Evolutionary conservation across 345 rosid species (phyloP).

Genomic region (Turnera subulata): DNA sequence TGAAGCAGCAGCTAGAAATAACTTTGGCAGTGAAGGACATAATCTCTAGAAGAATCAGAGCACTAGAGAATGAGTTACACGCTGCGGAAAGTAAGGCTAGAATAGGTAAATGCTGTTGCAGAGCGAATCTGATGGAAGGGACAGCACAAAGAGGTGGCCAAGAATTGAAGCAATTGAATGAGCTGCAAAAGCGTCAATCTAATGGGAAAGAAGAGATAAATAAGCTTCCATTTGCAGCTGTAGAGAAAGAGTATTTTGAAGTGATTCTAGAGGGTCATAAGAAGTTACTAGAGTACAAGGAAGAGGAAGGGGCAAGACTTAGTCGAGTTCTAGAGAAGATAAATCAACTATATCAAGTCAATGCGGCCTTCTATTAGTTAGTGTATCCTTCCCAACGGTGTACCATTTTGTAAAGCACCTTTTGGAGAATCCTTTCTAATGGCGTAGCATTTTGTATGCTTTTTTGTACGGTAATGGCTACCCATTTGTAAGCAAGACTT

Average conservation of each 20-base stretch:
- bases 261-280: slow-evolving; percentile 13
- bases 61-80: slow-evolving; percentile 13
- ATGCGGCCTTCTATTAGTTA: slow-evolving; percentile 2
- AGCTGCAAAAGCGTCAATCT: not conserved
- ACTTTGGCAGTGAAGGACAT: slow-evolving; percentile 18
- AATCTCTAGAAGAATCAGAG: slow-evolving; percentile 15
- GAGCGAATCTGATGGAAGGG: not conserved
- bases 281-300: slow-evolving; percentile 22
- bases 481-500: not conserved
- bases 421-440: not conserved
- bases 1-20: slow-evolving; percentile 17
- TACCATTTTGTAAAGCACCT: not conserved
- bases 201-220: slow-evolving; percentile 3
- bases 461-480: not conserved
- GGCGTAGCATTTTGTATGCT: not conserved
- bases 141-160: not conserved
- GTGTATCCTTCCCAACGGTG: not conserved
- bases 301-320: slow-evolving; percentile 22
- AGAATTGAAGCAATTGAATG: not conserved
- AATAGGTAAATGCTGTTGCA: slow-evolving; percentile 1
- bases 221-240: slow-evolving; percentile 1
- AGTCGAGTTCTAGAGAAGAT: slow-evolving; percentile 17
- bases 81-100: slow-evolving; percentile 4
- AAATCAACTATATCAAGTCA: slow-evolving; percentile 5
- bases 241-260: slow-evolving; percentile 13